Evolutionary conservation across 805 yeast species (phyloP).

Genomic region (Brettanomyces custersianus): DNA sequence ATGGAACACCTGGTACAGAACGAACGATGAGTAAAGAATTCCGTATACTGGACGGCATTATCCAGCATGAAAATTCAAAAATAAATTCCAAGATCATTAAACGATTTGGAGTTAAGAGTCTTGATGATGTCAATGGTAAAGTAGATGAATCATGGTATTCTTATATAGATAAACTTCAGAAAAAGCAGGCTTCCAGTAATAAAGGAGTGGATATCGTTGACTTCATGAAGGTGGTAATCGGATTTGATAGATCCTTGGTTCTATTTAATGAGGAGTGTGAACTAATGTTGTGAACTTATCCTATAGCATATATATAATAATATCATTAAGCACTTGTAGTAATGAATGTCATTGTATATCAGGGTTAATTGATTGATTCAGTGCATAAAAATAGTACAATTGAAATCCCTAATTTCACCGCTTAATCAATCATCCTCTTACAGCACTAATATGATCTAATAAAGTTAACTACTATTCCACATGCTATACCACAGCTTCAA

Average conservation of each 20-base stretch:
- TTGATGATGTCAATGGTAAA: not conserved
- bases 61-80: slow-evolving; percentile 18
- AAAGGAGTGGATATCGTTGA: slow-evolving; percentile 5
- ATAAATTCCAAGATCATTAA: not conserved
- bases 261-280: slow-evolving; percentile 14
- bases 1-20: slow-evolving; percentile 4
- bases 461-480: too few species aligned
- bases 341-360: too few species aligned
- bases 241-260: slow-evolving; percentile 15
- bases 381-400: not conserved
- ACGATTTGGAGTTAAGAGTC: not conserved
- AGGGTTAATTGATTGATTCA: too few species aligned
- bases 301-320: too few species aligned
- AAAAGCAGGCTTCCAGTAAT: slow-evolving; percentile 1
- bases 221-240: slow-evolving; percentile 4
- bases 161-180: slow-evolving; percentile 5
- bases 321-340: too few species aligned
- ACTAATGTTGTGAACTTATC: slow-evolving; percentile 10
- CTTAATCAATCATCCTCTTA: too few species aligned
- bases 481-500: too few species aligned
- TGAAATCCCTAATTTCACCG: too few species aligned
- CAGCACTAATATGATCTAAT: too few species aligned
- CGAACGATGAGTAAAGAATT: slow-evolving; percentile 7
- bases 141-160: slow-evolving; percentile 9
- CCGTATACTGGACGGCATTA: slow-evolving; percentile 11